Conservation (phyloP, 1,139 yeast species). For the Yamadazyma friedrichii region DNA sequence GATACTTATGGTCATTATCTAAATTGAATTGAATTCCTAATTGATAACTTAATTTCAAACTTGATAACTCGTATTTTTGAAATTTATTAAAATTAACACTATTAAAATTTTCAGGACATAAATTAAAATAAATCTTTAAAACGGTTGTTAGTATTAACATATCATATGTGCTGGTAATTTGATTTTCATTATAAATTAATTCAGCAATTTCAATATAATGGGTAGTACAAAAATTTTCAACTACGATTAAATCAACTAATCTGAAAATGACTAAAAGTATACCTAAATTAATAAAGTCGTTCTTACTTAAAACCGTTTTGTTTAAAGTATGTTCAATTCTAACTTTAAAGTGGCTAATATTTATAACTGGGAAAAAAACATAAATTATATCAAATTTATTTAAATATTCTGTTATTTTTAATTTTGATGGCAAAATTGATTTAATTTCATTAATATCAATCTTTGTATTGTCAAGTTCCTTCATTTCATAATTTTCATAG, state of each 20-base stretch:
- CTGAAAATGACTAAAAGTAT: conserved; percentile 25
- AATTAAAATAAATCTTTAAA: conserved; percentile 1
- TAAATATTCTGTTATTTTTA: conserved; percentile 1
- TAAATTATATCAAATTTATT: background rate
- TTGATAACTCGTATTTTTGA: conserved; percentile 5
- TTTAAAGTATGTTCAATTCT: background rate
- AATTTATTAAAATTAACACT: conserved; percentile 1
- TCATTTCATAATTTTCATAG: conserved; percentile 4
- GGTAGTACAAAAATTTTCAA: background rate
- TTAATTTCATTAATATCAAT: background rate
- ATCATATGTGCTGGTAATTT: background rate
- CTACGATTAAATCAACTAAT: conserved; percentile 25
- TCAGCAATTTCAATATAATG: conserved; percentile 4
- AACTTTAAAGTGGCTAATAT: background rate
- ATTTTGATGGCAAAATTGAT: conserved; percentile 3
- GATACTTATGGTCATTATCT: conserved; percentile 2
- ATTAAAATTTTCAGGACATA: conserved; percentile 5
- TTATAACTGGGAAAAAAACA: conserved; percentile 6
- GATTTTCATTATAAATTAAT: background rate
- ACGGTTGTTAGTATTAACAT: background rate
- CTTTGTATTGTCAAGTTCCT: background rate
- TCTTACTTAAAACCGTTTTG: background rate
- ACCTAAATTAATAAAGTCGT: conserved; percentile 32
- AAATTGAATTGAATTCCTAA: conserved; percentile 5
- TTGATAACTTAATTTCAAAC: conserved; percentile 1